These are phyloP conservation scores for Avena eriantha DNA, from an alignment of 176 grass and related monocot species.

Conservation along the genomic window DNA sequence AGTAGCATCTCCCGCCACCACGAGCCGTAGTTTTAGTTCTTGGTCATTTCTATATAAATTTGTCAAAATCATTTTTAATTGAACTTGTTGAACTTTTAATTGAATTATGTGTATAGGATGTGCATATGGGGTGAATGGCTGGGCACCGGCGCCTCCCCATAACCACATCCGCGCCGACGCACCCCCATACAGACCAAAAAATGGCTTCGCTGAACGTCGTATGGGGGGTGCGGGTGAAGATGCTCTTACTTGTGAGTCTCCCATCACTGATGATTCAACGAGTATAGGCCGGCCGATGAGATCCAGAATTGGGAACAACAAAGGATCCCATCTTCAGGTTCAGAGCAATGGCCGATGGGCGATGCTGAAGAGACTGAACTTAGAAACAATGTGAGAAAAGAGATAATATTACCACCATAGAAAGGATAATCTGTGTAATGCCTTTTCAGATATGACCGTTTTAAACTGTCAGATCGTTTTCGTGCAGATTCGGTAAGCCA, in stretches of 20 bases:
- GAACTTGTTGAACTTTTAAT: too few species aligned
- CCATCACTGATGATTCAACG: constrained; percentile 97
- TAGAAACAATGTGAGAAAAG: constrained; percentile 66
- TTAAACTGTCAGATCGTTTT: constrained; percentile 8
- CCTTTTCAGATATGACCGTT: neutral
- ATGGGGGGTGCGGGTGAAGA: too few species aligned
- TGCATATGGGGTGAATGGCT: too few species aligned
- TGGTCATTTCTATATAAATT: too few species aligned
- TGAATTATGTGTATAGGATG: too few species aligned
- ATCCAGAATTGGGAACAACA: constrained; percentile 84
- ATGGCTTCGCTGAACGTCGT: too few species aligned
- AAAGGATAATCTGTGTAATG: constrained; percentile 6
- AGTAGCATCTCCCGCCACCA: too few species aligned
- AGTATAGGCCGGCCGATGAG: constrained; percentile 80
- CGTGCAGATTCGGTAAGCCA: constrained; percentile 72
- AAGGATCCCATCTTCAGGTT: constrained; percentile 80
- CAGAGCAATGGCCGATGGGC: constrained; percentile 83
- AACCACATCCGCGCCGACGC: too few species aligned
- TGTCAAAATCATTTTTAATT: too few species aligned
- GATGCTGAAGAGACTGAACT: constrained; percentile 74
- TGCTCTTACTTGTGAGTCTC: constrained; percentile 69
- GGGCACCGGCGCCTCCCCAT: too few species aligned
- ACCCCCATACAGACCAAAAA: too few species aligned
- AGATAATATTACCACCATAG: constrained; percentile 51
- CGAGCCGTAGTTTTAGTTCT: too few species aligned